phyloP scores from a whole-genome alignment of 1,284 basidiomycete species.

The Quambalaria eucalypti region DNA sequence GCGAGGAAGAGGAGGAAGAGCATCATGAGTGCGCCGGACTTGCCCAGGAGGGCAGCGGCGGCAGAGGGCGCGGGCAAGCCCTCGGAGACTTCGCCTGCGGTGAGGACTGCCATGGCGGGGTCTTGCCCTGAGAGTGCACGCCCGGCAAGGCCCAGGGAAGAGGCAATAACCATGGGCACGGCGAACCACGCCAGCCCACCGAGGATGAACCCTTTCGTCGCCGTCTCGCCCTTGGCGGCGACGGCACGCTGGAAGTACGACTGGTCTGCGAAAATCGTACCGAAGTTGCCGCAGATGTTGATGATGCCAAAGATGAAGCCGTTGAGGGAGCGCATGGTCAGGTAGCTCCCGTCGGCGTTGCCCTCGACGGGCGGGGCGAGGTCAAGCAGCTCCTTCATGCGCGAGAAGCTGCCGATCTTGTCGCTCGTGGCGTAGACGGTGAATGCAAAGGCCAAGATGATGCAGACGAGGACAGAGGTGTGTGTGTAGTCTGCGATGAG shows the following conservation, averaged over 20 bases:
- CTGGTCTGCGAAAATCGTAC: conserved; percentile 61
- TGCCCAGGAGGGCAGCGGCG: conserved; percentile 65
- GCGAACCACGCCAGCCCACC: conserved; percentile 71
- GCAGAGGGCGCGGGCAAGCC: conserved; percentile 42
- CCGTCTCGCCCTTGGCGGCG: conserved; percentile 69
- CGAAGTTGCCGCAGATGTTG: conserved; percentile 54
- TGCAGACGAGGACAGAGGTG: conserved; percentile 32
- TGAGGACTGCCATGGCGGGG: conserved; percentile 26
- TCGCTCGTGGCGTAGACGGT: conserved; percentile 61
- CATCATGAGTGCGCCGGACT: conserved; percentile 64
- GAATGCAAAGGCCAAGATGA: conserved; percentile 54
- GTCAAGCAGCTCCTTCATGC: conserved; percentile 52
- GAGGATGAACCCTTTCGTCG: conserved; percentile 76
- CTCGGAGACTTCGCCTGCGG: conserved; percentile 23
- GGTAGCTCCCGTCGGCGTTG: conserved; percentile 59
- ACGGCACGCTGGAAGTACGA: conserved; percentile 67
- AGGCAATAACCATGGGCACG: conserved; percentile 57
- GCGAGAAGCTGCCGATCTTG: conserved; percentile 26
- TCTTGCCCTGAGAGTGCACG: conserved; percentile 49
- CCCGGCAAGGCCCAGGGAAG: conserved; percentile 56
- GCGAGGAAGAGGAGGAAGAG: conserved; percentile 59
- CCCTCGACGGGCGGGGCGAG: conserved; percentile 52
- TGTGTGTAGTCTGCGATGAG: conserved; percentile 44
- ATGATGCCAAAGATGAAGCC: conserved; percentile 82
- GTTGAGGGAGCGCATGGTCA: conserved; percentile 69